Base-by-base conservation (phyloP, 352 stramenopile genomes). In the Globisporangium canariense region DNA sequence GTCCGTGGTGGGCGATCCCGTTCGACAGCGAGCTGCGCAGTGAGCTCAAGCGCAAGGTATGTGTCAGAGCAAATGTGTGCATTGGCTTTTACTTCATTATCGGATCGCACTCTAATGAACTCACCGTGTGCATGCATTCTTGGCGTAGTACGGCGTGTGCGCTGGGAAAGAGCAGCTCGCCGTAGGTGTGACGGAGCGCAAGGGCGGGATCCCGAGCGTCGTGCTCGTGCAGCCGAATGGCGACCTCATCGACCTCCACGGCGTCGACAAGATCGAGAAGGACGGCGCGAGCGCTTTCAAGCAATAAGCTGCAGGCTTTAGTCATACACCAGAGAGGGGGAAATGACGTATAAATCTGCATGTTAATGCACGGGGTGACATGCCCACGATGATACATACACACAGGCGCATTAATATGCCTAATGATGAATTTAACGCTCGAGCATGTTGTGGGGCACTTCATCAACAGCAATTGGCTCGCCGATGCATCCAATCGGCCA, bases 41-140 rank as follows among this genome's bases (percentile, higher is more conserved):
- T 34, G 78, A 80, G 47, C 75, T 96, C 47, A 94, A 96, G 78
- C 81, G 82, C 52, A 88, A 89, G 77, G 81, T 90, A 60, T 38
- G 69, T 41, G 13, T 28, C 25, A 3, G 0, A 34, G 2, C 14
- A 14, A 5, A 28, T 28, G 2, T 8, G 4, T 25, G 50, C 14
- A 36, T 16, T 11, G 36, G 3, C 3, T 14, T 41, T 14, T 14
- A 28, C 1, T 28, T 28, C 25, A 28, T 28, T 28, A 28, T 60
- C 34, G 20, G 8, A 56, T 34, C 20, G 22, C 25, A 28, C 1
- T 28, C 25, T 28, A 28, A 28, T 28, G 25, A 28, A 28, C 25
- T 28, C 25, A 28, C 2, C 25, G 25, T 28, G 41, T 22, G 25
- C 1, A 10, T 34, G n/a, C 0, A 36, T 49, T 49, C 4, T 2